phyloP scores from a whole-genome alignment of 768 basidiomycete species.

The Pulveroboletus ravenelii region DNA sequence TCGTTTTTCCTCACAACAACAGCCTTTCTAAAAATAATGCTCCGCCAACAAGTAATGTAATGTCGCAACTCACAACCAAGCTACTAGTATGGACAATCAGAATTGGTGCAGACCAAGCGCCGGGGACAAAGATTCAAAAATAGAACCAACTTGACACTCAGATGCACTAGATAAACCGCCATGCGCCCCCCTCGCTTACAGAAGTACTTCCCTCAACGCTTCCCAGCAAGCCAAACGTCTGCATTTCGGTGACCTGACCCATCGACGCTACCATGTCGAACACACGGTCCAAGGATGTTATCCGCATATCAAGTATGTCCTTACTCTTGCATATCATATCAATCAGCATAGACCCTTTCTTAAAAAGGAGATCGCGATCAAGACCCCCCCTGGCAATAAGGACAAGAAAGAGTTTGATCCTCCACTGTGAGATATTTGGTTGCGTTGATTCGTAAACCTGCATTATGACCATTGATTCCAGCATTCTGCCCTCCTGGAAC shows the following conservation, averaged over 20 bases:
- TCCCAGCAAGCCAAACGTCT: neutral
- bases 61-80: no score
- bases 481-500: neutral
- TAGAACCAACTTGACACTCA: no score
- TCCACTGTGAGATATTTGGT: neutral
- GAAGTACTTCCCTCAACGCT: neutral
- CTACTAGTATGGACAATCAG: no score
- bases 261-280: neutral
- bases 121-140: no score
- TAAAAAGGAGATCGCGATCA: fast-evolving
- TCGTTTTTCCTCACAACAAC: no score
- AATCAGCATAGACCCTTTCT: no score
- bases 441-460: neutral
- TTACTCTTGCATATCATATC: neutral
- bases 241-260: neutral
- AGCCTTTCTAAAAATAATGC: no score
- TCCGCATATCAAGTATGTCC: neutral
- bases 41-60: no score
- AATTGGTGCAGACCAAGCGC: no score
- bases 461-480: neutral
- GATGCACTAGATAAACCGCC: neutral
- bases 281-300: neutral
- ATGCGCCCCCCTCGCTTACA: no score
- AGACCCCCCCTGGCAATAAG: neutral
- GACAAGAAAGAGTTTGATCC: neutral